Base-by-base conservation (phyloP, 73 alveolate species). In the Paraurostyla sp. region DNA sequence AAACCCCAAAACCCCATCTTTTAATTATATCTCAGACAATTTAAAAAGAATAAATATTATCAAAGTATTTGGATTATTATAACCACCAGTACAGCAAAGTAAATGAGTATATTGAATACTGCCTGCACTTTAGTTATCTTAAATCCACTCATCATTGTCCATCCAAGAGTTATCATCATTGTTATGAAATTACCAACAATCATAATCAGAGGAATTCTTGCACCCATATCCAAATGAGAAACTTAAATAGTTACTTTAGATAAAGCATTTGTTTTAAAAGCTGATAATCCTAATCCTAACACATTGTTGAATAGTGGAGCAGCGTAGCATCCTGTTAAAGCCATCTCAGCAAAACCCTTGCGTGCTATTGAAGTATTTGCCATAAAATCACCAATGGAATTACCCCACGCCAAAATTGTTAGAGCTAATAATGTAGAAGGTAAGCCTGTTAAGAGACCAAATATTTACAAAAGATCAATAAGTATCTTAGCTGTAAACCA, bases 321-420 rank as follows among this genome's bases (percentile, higher is more conserved):
- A 0, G 99, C 98, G 68, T 97, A 97, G 76, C 99, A 98, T 30
- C 99, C 99, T 30, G 99, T 95, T 22, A 98, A 49, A 22, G 99
- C 99, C 99, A 98, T 98, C 76, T 92, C 97, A 11, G 98, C 98
- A 83, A 94, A 92, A 29, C 99, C 99, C 83, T 95, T 93, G 80
- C 91, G 94, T 9, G 99, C 98, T 58, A 98, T 82, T 46, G 98
- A 88, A 16, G 98, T 90, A 83, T 97, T 97, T 13, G 98, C 97
- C 63, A 95, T 76, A 80, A 97, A 92, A 91, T 98, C 99, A 30
- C 99, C 98, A 18, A 98, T 87, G 45, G 99, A 97, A 92, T 98
- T 98, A 27, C 99, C 99, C 97, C 96, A 97, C 0, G 99, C 98
- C 36, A 98, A 90, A 40, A 98, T 86, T 13, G 99, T 98, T 92